Conservation (phyloP, 1,139 yeast species). For the Blastobotrys illinoisensis region DNA sequence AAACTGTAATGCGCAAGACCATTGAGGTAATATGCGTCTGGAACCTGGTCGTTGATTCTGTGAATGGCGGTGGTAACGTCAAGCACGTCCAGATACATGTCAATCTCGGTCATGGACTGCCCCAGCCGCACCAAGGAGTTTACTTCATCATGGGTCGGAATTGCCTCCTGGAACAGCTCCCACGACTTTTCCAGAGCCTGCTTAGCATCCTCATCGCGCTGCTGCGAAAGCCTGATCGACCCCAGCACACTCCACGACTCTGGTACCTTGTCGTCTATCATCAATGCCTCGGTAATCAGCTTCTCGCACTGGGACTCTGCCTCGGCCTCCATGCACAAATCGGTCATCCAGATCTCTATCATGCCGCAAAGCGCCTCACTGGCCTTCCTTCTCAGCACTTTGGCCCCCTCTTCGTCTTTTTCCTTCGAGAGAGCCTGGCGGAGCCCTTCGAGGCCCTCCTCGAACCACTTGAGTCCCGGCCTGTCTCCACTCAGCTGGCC, state of each 20-base stretch:
- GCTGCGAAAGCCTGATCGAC: conserved; percentile 87
- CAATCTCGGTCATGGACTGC: conserved; percentile 56
- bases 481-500: conserved; percentile 87
- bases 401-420: conserved; percentile 24
- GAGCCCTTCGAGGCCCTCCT: conserved; percentile 55
- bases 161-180: conserved; percentile 51
- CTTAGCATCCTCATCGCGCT: conserved; percentile 64
- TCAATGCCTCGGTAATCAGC: conserved; percentile 59
- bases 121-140: conserved; percentile 67
- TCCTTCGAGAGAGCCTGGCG: conserved; percentile 36
- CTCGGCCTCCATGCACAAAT: conserved; percentile 85
- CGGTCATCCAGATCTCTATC: conserved; percentile 99
- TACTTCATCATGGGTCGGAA: conserved; percentile 50
- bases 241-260: conserved; percentile 82
- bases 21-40: conserved; percentile 76
- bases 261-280: conserved; percentile 56
- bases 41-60: conserved; percentile 75
- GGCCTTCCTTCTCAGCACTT: conserved; percentile 43
- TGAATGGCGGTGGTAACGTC: conserved; percentile 56
- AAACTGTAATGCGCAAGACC: conserved; percentile 65
- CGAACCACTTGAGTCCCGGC: conserved; percentile 64
- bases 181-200: conserved; percentile 67
- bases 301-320: conserved; percentile 81
- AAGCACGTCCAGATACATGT: conserved; percentile 58
- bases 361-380: conserved; percentile 77